phyloP scores from a whole-genome alignment of 257 asterid species.

The Nicotiana undulata region DNA sequence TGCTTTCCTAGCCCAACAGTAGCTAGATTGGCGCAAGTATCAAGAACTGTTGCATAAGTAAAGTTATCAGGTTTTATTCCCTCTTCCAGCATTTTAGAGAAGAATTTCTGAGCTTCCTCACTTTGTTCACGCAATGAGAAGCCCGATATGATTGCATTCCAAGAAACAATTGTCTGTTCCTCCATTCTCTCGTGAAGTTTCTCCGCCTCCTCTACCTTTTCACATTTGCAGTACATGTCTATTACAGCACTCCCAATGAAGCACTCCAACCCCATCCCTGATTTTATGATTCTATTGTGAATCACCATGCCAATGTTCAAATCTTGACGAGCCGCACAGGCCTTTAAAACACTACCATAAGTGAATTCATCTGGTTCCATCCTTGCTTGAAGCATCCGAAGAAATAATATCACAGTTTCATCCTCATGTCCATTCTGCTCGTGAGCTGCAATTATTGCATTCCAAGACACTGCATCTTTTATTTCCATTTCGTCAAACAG shows the following conservation, averaged over 20 bases:
- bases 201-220: constrained; percentile 74
- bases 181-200: constrained; percentile 58
- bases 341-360: constrained; percentile 80
- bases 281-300: constrained; percentile 57
- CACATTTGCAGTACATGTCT: constrained; percentile 89
- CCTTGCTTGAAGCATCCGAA: constrained; percentile 52
- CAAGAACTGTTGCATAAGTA: constrained; percentile 86
- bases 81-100: constrained; percentile 51
- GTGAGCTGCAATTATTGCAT: constrained; percentile 72
- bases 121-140: constrained; percentile 62
- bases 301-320: constrained; percentile 56
- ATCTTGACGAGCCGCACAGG: constrained; percentile 68
- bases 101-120: constrained; percentile 68
- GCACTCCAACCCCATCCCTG: constrained; percentile 64
- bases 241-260: constrained; percentile 71
- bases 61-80: constrained; percentile 71
- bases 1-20: constrained; percentile 81
- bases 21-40: constrained; percentile 80
- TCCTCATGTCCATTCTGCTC: constrained; percentile 61
- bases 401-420: constrained; percentile 41
- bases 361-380: constrained; percentile 88
- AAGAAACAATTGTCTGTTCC: constrained; percentile 54
- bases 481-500: constrained; percentile 57
- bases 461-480: constrained; percentile 88
- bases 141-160: constrained; percentile 87